A percentile compares a stretch with the other conserved stretches of the same genome.
phyloP scores from a whole-genome alignment of 257 asterid species.

The Solanum megistacrolobum region DNA sequence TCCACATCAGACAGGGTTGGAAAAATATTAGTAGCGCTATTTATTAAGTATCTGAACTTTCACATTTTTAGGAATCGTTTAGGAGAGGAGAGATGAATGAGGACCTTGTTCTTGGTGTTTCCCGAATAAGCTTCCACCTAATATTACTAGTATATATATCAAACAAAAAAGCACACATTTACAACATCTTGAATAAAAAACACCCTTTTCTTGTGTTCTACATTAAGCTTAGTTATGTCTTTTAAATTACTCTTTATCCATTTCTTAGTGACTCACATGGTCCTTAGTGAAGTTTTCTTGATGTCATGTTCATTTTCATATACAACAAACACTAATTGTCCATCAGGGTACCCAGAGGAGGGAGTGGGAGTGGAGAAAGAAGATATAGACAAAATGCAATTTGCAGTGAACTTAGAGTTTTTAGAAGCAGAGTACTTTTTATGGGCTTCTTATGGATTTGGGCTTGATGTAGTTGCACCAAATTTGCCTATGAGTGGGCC shows the following conservation, averaged over 20 bases:
- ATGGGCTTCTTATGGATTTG: constrained; percentile 27
- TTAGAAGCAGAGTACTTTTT: constrained; percentile 38
- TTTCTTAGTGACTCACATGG: neutral
- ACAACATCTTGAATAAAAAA: neutral
- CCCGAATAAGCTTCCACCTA: neutral
- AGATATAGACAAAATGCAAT: constrained; percentile 28
- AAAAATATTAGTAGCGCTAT: neutral
- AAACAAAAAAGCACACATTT: neutral
- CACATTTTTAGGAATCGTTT: neutral
- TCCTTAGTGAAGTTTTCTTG: neutral
- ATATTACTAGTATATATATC: neutral
- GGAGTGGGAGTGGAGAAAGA: neutral
- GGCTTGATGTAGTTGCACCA: constrained; percentile 32
- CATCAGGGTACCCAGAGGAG: neutral
- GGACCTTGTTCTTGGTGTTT: neutral
- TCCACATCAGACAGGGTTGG: neutral
- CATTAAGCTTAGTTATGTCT: neutral
- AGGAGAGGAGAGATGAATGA: neutral
- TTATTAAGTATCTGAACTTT: neutral
- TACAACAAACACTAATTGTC: neutral
- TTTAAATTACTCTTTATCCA: neutral
- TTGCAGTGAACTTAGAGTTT: constrained; percentile 34
- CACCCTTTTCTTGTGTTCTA: neutral
- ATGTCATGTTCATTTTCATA: neutral
- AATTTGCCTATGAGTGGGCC: constrained; percentile 24